Evolutionary conservation across 176 grass and related monocot genomes (phyloP), one percentile per base, ranked within the genome.

Genomic region (Cocos nucifera): DNA sequence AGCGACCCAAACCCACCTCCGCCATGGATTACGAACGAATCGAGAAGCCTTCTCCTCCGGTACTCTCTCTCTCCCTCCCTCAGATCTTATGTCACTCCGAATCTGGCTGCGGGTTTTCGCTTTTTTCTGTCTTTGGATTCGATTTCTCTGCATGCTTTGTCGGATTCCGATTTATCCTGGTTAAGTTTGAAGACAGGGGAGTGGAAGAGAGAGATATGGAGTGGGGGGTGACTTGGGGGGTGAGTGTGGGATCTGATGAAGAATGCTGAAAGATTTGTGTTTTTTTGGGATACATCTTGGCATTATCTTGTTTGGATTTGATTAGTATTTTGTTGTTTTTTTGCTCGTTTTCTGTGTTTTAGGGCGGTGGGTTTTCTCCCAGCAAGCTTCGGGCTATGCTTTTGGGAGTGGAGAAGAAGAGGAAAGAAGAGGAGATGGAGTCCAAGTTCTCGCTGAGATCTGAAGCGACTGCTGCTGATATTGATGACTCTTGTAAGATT

Each of bases 11-110:
- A 63, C 56, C 58, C 67, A 18, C 56, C 32, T 51, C 65, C 21
- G 65, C 53, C 49, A 93, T 98, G 94, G 94, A 98, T 51, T 98
- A 89, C 74, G 85, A 93, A 71, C 94, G 94, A 63, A 98, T 98
- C 82, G 77, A 89, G 57, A 81, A 86, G 35, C 84, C 88, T 51
- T 63, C 79, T 22, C 70, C 22, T 73, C 80, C 66, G 86, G 84
- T 98, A 8, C 28, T 60, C 71, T 65, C 52, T 23, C 29, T 63
- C 58, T 54, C 57, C 30, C 53, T 52, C 21, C 50, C 64, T 54
- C 62, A 39, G 58, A 68, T 50, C 59, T 76, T 73, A 73, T 79
- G 28, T 32, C 9, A 15, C 63, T 69, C 62, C 53, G 24, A 17
- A 30, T 63, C 54, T 64, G 53, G 19, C 53, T 7, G 25, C 59